These are phyloP conservation scores for Penicillium sp. DNA, from an alignment of 2,329 filamentous ascomycete species.

Conservation along the genomic window DNA sequence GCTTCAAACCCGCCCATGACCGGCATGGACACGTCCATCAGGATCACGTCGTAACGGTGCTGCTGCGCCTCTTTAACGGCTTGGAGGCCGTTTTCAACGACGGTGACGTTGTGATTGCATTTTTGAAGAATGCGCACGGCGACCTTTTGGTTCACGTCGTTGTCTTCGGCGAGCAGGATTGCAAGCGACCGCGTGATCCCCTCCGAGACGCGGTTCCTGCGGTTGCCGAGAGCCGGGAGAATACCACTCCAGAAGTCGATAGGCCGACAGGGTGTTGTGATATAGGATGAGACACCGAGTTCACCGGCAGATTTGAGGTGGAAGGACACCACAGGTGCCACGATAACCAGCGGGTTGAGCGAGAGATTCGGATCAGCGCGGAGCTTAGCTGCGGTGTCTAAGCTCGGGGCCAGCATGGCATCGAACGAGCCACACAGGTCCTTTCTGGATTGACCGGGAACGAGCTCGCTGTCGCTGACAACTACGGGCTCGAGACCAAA, in stretches of 20 bases:
- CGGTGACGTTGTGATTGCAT: conserved; percentile 66
- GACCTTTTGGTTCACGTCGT: conserved; percentile 89
- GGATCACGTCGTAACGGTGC: conserved; percentile 85
- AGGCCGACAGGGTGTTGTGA: conserved; percentile 88
- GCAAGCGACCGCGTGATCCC: conserved; percentile 93
- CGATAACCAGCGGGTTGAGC: conserved; percentile 87
- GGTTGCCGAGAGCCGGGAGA: conserved; percentile 86
- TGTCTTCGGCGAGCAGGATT: conserved; percentile 90
- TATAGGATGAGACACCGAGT: conserved; percentile 90
- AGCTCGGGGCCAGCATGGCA: conserved; percentile 88
- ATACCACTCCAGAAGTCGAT: conserved; percentile 92
- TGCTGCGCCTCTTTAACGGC: conserved; percentile 67
- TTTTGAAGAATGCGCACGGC: conserved; percentile 95
- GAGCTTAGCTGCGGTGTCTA: conserved; percentile 78
- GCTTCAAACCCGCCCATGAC: conserved; percentile 97
- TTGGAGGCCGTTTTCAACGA: conserved; percentile 88
- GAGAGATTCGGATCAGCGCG: conserved; percentile 87
- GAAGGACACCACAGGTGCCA: conserved; percentile 84
- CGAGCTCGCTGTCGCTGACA: conserved; percentile 67
- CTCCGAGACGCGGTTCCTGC: conserved; percentile 82
- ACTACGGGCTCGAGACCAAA: conserved; percentile 78
- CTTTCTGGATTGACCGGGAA: conserved; percentile 53
- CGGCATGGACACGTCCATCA: conserved; percentile 98
- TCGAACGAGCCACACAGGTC: conserved; percentile 68
- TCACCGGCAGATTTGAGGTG: conserved; percentile 88